phyloP scores from a whole-genome alignment of 164 flowering plant genomes.

The Dillenia suffruticosa region DNA sequence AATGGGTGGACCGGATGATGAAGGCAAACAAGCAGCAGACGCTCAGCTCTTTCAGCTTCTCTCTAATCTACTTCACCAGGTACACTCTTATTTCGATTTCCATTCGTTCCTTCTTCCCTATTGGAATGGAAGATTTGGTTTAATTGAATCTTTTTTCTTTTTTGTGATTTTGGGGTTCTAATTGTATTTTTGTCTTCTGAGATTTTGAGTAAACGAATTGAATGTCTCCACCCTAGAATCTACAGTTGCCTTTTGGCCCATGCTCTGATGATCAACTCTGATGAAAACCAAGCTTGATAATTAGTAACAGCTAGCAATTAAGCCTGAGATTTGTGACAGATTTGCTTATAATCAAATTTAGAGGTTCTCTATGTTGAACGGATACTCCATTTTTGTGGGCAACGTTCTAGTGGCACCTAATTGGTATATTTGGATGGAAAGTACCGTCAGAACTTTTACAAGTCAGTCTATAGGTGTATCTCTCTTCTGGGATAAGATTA shows the following conservation, averaged over 20 bases:
- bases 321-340: too few relatives aligned
- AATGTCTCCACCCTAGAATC: too few relatives aligned
- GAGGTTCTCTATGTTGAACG: too few relatives aligned
- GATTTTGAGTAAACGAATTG: not conserved
- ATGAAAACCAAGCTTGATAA: not conserved
- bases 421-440: too few relatives aligned
- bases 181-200: not conserved
- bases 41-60: slow-evolving; percentile 69
- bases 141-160: not conserved
- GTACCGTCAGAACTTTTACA: too few relatives aligned
- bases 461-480: too few relatives aligned
- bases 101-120: not conserved
- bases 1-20: slow-evolving; percentile 14
- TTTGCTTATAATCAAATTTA: too few relatives aligned
- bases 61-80: slow-evolving; percentile 64
- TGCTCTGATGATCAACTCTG: not conserved
- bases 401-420: too few relatives aligned
- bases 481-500: too few relatives aligned
- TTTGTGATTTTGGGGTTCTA: not conserved
- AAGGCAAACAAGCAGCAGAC: slow-evolving; percentile 34
- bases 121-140: not conserved
- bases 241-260: too few relatives aligned
- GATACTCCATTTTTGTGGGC: too few relatives aligned
- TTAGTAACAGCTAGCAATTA: too few relatives aligned
- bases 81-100: slow-evolving; percentile 6